Percentiles rank a stretch among this genome's conserved stretches.
Conservation (phyloP, 805 yeast species). For the Suhomyces tanzawaensis region DNA sequence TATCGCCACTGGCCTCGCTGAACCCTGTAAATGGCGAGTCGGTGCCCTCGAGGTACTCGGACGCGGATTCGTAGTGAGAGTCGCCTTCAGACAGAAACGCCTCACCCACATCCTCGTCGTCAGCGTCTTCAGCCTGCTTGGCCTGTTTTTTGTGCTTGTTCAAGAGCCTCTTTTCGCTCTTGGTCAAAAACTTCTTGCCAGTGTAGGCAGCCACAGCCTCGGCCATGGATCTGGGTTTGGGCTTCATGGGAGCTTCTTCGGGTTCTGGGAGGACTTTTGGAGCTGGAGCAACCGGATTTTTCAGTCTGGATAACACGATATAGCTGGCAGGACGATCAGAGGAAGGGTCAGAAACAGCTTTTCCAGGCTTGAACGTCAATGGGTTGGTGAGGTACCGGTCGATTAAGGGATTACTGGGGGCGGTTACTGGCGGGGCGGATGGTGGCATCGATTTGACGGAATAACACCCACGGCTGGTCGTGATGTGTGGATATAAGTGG, state of each 20-base stretch:
- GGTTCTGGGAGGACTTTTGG: neutral
- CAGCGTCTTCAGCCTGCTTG: constrained; percentile 9
- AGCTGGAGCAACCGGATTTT: constrained; percentile 1
- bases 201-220: constrained; percentile 60
- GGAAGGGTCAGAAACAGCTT: constrained; percentile 47
- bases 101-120: constrained; percentile 16
- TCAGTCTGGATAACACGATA: constrained; percentile 32
- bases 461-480: too few relatives aligned
- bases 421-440: neutral
- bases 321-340: constrained; percentile 48
- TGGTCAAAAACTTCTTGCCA: constrained; percentile 51
- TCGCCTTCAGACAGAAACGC: constrained; percentile 17
- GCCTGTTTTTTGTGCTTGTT: constrained; percentile 22
- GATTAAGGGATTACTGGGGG: constrained; percentile 48
- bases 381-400: constrained; percentile 64
- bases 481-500: too few relatives aligned
- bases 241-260: constrained; percentile 15
- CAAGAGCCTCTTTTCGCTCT: constrained; percentile 39
- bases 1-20: constrained; percentile 4
- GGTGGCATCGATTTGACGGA: neutral
- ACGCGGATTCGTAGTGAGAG: constrained; percentile 31
- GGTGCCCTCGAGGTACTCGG: constrained; percentile 23
- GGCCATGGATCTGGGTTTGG: constrained; percentile 49
- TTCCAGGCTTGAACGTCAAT: constrained; percentile 60
- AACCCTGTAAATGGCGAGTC: constrained; percentile 13